A percentile compares a stretch with the other conserved stretches of the same genome.
phyloP scores from a whole-genome alignment of 2,329 filamentous ascomycete species.

The Ascosphaera aggregata region DNA sequence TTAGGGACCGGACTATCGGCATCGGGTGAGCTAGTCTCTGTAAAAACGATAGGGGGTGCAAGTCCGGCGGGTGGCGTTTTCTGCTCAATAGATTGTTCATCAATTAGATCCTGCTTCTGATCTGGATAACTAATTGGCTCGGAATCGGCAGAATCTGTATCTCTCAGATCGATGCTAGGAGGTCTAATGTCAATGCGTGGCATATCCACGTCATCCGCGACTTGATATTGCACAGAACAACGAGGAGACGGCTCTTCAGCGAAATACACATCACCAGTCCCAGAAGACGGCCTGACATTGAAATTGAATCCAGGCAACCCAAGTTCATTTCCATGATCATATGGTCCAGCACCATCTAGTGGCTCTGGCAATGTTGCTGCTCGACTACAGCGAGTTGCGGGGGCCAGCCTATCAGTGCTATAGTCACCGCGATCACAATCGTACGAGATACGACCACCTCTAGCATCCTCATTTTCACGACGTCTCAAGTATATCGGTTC shows the following conservation, averaged over 20 bases:
- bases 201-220: not conserved
- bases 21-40: not conserved
- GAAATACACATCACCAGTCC: no score
- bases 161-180: not conserved
- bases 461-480: not conserved
- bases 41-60: not conserved
- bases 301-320: not conserved
- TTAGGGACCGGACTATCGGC: not conserved
- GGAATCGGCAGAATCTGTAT: not conserved
- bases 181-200: slow-evolving; percentile 1
- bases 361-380: not conserved
- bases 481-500: slow-evolving; percentile 42
- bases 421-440: not conserved
- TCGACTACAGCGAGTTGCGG: slow-evolving; percentile 1
- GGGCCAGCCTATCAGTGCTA: slow-evolving; percentile 2
- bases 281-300: not conserved
- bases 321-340: not conserved
- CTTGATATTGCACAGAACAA: not conserved
- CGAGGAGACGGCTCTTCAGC: not conserved
- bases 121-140: not conserved
- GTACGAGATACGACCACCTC: not conserved
- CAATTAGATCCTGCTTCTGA: not conserved
- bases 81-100: not conserved
- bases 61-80: not conserved
- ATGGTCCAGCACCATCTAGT: not conserved